Evolutionary conservation across 2,329 filamentous ascomycete genomes (phyloP).

Genomic region (Monilinia laxa): DNA sequence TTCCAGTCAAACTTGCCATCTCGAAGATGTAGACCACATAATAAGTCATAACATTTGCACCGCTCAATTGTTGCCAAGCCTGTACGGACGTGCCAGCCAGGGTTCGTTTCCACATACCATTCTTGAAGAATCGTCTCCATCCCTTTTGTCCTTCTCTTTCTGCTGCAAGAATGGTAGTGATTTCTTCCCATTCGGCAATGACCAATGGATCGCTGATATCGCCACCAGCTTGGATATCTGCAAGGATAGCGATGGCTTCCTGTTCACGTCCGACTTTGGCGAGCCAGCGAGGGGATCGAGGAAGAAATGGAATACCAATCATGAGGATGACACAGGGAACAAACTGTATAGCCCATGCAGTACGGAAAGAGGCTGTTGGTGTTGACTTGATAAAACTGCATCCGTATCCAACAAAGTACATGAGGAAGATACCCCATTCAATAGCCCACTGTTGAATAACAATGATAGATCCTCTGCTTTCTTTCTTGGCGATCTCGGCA

Average conservation of each 20-base stretch:
- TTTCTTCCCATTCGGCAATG: conserved; percentile 57
- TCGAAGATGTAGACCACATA: conserved; percentile 44
- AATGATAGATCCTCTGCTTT: conserved; percentile 62
- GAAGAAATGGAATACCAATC: conserved; percentile 46
- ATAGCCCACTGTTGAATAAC: conserved; percentile 71
- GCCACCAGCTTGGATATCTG: conserved; percentile 56
- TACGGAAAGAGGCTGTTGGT: conserved; percentile 50
- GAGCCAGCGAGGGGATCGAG: conserved; percentile 53
- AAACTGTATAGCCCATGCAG: conserved; percentile 51
- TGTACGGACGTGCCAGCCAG: conserved; percentile 30
- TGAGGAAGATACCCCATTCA: conserved; percentile 61
- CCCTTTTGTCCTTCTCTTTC: conserved; percentile 34
- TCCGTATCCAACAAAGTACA: conserved; percentile 61
- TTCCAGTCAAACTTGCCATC: conserved; percentile 43
- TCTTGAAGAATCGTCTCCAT: conserved; percentile 46
- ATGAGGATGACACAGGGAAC: conserved; percentile 47
- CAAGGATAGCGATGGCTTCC: conserved; percentile 50
- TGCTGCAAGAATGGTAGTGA: conserved; percentile 43
- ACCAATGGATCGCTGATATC: conserved; percentile 55
- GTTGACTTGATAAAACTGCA: conserved; percentile 42
- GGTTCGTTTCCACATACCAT: conserved; percentile 57
- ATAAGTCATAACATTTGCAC: conserved; percentile 39
- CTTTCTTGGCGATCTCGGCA: conserved; percentile 59
- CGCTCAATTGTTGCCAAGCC: conserved; percentile 34
- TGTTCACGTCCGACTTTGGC: conserved; percentile 50